These are phyloP conservation scores for Podosphaera fusca DNA, from an alignment of 2,329 filamentous ascomycete species.

Conservation along the genomic window DNA sequence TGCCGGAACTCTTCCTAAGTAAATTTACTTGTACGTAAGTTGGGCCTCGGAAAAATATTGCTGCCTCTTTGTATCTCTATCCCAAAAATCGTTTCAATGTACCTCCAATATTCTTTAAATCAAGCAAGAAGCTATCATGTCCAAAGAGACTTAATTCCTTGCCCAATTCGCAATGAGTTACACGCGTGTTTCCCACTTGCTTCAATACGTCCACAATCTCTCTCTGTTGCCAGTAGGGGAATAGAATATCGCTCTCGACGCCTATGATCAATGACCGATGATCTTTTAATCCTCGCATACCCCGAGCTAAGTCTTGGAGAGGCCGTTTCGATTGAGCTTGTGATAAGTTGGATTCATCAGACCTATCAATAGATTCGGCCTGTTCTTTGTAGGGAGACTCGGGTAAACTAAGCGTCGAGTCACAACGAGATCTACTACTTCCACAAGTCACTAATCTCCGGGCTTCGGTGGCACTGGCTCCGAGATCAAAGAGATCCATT, in stretches of 20 bases:
- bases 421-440: slow-evolving; percentile 26
- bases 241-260: slow-evolving; percentile 85
- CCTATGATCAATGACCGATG: slow-evolving; percentile 77
- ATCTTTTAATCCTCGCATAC: slow-evolving; percentile 46
- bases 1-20: no score
- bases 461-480: slow-evolving; percentile 41
- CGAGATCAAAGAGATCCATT: slow-evolving; percentile 94
- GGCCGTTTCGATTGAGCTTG: slow-evolving; percentile 19
- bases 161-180: slow-evolving; percentile 75
- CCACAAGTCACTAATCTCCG: slow-evolving; percentile 31
- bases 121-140: slow-evolving; percentile 86
- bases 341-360: background rate
- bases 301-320: slow-evolving; percentile 57
- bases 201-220: slow-evolving; percentile 74
- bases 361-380: slow-evolving; percentile 21
- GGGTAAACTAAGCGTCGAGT: slow-evolving; percentile 49
- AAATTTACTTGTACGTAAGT: no score
- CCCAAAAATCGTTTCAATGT: slow-evolving; percentile 58
- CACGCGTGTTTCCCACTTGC: slow-evolving; percentile 52
- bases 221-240: slow-evolving; percentile 93
- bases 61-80: slow-evolving; percentile 15
- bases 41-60: no score
- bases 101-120: slow-evolving; percentile 77
- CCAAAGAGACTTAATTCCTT: slow-evolving; percentile 90
- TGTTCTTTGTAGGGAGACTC: slow-evolving; percentile 73